Evolutionary conservation across 805 yeast genomes (phyloP), one percentile per base, ranked within the genome.

Genomic region (Cyberlindnera veronae): DNA sequence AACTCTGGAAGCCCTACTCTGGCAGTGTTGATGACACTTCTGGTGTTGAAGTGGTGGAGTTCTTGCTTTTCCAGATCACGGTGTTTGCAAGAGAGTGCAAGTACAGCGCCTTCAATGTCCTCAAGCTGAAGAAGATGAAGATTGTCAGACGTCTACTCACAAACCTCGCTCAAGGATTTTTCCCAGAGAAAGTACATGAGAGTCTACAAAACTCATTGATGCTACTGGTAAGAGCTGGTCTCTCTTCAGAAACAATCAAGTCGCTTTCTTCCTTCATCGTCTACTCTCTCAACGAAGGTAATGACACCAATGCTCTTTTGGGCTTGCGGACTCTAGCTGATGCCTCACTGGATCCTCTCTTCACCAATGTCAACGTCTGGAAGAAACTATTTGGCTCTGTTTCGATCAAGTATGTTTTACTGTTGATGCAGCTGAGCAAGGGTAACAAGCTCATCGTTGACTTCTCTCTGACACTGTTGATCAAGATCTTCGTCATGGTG

Each of bases 341-440:
- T 6, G 49, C 55, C 1, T 55, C 67, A 9, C 49, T 67, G 20
- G 67, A 67, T 27, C 62, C 67, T 8, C 34, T 75, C 7, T 58
- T 66, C 45, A 44, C 70, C 42, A 57, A 73, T 57, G 42, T 72
- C 28, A 49, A 71, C 45, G 76, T 73, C 28, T 54, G 72, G 20
- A 57, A 74, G 60, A 55, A 72, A 60, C 50, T 70, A 61, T 50
- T 72, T 69, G 71, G 79, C 33, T 66, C 81, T 0, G 67, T 85
- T 3, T 74, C 86, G 1, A 68, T 81, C 6, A 83, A 81, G 53
- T 81, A 90, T 84, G 63, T 84, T 9, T 61, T 84, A 10, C 55
- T 84, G 12, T 54, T 84, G 11, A 61, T 74, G 38, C 67, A 67
- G 53, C 68, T 38, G 46, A 66, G 22, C 55, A 62, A 34, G 71